phyloP scores from a whole-genome alignment of 106 monocot species.

The Ottelia alismoides region DNA sequence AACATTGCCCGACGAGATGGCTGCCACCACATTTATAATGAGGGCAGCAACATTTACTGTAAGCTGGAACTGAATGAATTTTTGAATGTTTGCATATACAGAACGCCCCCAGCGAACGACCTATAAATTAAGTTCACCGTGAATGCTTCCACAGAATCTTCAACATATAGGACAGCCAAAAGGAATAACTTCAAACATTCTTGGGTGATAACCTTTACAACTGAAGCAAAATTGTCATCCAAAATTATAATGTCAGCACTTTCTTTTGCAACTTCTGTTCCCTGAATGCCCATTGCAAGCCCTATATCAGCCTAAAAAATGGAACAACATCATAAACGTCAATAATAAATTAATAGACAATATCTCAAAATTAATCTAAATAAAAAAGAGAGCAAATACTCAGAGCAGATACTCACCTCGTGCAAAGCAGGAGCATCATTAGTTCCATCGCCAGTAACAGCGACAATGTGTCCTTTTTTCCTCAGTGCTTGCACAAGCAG shows the following conservation, averaged over 20 bases:
- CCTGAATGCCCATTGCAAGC: constrained; percentile 87
- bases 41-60: constrained; percentile 90
- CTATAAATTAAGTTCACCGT: constrained; percentile 27
- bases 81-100: constrained; percentile 40
- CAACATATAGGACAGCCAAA: too few species aligned
- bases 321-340: constrained; percentile 29
- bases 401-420: constrained; percentile 48
- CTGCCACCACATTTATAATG: constrained; percentile 78
- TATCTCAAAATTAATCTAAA: constrained; percentile 11
- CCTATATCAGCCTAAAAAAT: constrained; percentile 84
- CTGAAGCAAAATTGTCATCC: constrained; percentile 89
- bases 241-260: constrained; percentile 92
- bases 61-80: constrained; percentile 94
- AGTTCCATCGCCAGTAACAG: constrained; percentile 97
- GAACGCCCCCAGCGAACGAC: constrained; percentile 92
- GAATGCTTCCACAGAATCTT: too few species aligned
- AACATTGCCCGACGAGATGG: constrained; percentile 60
- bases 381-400: too few species aligned
- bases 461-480: constrained; percentile 82
- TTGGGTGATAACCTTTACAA: constrained; percentile 65
- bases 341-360: neutral
- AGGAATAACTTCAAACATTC: too few species aligned
- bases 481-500: constrained; percentile 83
- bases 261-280: constrained; percentile 93
- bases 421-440: constrained; percentile 97